Base-by-base conservation (phyloP, 129 eudicot species). In the Erigeron canadensis region DNA sequence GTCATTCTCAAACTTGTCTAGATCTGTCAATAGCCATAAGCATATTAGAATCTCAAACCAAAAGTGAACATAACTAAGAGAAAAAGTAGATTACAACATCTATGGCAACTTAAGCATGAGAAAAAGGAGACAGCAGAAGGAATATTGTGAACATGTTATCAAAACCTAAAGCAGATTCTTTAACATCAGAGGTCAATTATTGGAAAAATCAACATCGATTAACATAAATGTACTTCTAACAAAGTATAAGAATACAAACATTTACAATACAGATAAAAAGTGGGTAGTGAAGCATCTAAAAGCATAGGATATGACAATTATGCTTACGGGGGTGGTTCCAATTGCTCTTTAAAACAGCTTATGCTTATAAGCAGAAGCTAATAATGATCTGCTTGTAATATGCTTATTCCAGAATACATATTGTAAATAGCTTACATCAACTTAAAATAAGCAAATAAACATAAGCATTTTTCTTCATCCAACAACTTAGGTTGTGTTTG, bases 1-100 rank as follows among this genome's bases (percentile, higher is more conserved):
- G 44, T 91, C 97, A 13, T 91, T 66, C 81, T 88, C 98, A 40
- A 64, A 91, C 62, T 86, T 89, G 58, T 91, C 95, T 75, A 75
- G 87, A 44, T 87, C 53, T 62, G 12, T 40, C 51, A 54, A 62
- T 48, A 64, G 23, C 63, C 40, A 61, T 23, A 63, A 71, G 23
- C 72, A 40, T 43, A 53, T 70, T 16, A 77, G 1, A 77, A 41
- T 45, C 88, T 48, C 75, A 87, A 85, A 82, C 80, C 76, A 77
- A 83, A 70, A 9, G 12, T 43, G 22, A 45, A 38, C 55, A 12
- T 15, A 55, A 28, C 17, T 7, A 41, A 42, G 7, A 72, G 11
- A 67, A 19, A 46, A 65, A 23, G 40, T 43, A 43, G 38, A 63
- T 28, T 34, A 37, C 4, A 51, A 54, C 51, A 60, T 43, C 51